Evolutionary conservation across 1,284 basidiomycete genomes (phyloP).

Genomic region (Xanthoconium separans): DNA sequence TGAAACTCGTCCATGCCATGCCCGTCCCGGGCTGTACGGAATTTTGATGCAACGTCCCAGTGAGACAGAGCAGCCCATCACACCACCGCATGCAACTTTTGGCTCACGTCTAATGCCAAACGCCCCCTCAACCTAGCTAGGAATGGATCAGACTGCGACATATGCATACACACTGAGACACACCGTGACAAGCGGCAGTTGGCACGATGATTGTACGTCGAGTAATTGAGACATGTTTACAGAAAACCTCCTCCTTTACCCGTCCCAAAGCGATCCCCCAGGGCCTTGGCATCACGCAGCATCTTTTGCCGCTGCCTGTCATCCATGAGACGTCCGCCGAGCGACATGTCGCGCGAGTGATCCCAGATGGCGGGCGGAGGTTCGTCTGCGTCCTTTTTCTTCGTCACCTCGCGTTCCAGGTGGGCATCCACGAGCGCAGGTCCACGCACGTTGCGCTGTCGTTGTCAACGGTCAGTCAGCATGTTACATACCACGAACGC

Average conservation of each 20-base stretch:
- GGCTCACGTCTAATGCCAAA: not conserved
- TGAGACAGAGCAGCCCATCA: not conserved
- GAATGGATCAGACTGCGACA: not conserved
- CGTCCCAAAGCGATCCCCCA: slow-evolving; percentile 79
- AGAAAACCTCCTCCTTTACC: slow-evolving; percentile 65
- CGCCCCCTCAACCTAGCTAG: no score
- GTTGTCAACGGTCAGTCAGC: no score
- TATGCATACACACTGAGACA: slow-evolving; percentile 8
- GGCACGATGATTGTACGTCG: not conserved
- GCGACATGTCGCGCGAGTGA: slow-evolving; percentile 80
- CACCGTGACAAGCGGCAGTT: not conserved
- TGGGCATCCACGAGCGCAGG: slow-evolving; percentile 73
- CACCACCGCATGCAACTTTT: no score
- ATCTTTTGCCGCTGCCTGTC: slow-evolving; percentile 75
- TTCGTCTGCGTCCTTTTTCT: slow-evolving; percentile 45
- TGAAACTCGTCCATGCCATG: slow-evolving; percentile 12
- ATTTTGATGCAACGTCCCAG: not conserved
- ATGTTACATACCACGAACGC: not conserved
- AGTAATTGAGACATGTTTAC: slow-evolving; percentile 21
- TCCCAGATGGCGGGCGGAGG: slow-evolving; percentile 80
- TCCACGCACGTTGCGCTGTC: slow-evolving; percentile 64
- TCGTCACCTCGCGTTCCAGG: slow-evolving; percentile 21
- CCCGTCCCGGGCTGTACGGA: slow-evolving; percentile 1
- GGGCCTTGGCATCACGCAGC: slow-evolving; percentile 73
- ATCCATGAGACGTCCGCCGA: slow-evolving; percentile 83